These are phyloP conservation scores for Aegle marmelos DNA, from an alignment of 345 rosid genomes.

Conservation along the genomic window DNA sequence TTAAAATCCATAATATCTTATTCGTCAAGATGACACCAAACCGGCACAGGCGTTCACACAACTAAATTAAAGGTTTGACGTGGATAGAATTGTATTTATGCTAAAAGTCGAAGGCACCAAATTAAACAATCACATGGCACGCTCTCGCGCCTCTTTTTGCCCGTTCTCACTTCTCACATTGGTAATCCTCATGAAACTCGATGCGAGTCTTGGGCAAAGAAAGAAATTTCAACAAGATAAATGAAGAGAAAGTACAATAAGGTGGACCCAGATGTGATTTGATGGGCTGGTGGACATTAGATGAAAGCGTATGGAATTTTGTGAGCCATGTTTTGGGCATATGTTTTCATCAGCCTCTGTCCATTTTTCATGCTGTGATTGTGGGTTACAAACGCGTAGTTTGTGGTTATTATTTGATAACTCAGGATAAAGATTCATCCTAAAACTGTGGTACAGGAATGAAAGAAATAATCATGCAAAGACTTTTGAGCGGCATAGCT, in stretches of 20 bases:
- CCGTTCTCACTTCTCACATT: not conserved
- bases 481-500: not conserved
- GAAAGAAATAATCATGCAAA: not conserved
- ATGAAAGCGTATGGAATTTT: not conserved
- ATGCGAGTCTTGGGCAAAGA: not conserved
- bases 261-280: not conserved
- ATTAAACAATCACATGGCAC: conserved; percentile 11
- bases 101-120: not conserved
- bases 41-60: not conserved
- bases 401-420: too few species aligned
- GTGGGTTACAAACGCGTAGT: too few species aligned
- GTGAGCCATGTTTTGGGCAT: conserved; percentile 9
- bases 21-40: not conserved
- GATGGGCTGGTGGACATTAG: too few species aligned
- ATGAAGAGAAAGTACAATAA: not conserved
- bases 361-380: not conserved
- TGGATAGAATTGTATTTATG: not conserved
- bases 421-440: too few species aligned
- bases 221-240: not conserved
- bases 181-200: not conserved
- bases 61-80: not conserved
- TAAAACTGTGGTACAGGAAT: not conserved
- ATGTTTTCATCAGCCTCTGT: conserved; percentile 4
- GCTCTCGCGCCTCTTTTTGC: not conserved
- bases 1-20: too few species aligned